These are phyloP conservation scores for Cylindrotheca fusiformis DNA, from an alignment of 108 stramenopile genomes.

Conservation along the genomic window DNA sequence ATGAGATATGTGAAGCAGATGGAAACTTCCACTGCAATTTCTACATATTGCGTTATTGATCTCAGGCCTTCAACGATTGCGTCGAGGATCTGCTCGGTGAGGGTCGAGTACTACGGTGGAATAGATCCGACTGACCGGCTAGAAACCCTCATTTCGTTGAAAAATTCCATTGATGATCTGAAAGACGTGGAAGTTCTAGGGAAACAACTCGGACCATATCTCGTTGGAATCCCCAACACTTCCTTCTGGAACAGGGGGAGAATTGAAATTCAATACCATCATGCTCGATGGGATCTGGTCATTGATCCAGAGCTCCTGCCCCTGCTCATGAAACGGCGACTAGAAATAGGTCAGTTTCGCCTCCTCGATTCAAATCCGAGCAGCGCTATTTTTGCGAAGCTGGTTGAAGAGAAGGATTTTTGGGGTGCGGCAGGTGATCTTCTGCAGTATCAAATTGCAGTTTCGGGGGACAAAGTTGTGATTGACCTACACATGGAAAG, in stretches of 20 bases:
- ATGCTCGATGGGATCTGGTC: constrained; percentile 66
- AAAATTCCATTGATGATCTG: constrained; percentile 20
- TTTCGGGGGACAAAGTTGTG: constrained; percentile 44
- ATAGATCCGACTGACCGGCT: constrained; percentile 45
- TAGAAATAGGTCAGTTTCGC: constrained; percentile 59
- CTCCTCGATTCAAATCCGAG: constrained; percentile 51
- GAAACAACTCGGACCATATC: constrained; percentile 50
- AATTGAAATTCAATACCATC: constrained; percentile 51
- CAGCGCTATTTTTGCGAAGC: constrained; percentile 64
- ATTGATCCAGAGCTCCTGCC: constrained; percentile 70
- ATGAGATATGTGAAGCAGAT: constrained; percentile 48
- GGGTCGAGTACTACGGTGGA: constrained; percentile 62
- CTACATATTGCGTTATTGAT: constrained; percentile 62
- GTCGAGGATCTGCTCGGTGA: constrained; percentile 41
- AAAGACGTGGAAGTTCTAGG: constrained; percentile 51
- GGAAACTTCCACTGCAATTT: constrained; percentile 16
- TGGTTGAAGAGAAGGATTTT: constrained; percentile 27
- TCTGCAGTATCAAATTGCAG: constrained; percentile 58
- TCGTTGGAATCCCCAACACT: constrained; percentile 33
- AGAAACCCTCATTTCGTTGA: constrained; percentile 33
- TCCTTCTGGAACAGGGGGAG: constrained; percentile 21
- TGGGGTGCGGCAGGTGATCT: constrained; percentile 29
- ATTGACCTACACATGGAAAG: constrained; percentile 76
- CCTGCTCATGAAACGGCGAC: constrained; percentile 58
- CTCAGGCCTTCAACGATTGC: constrained; percentile 27